phyloP scores from a whole-genome alignment of 2,329 filamentous ascomycete species.

The Fusarium sarcochroum region DNA sequence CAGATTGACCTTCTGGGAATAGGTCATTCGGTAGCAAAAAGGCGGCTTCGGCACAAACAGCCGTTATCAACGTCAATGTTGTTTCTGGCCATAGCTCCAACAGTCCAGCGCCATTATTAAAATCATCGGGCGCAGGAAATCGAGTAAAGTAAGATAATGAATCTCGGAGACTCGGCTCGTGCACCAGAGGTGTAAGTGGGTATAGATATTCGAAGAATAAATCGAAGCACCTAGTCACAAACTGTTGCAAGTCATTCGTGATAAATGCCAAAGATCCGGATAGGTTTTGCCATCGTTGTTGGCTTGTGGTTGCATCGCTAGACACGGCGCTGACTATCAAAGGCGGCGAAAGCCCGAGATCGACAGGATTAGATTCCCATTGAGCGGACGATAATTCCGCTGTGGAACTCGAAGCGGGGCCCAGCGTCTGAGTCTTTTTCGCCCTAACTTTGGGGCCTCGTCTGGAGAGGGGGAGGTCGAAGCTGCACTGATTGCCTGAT shows the following conservation, averaged over 20 bases:
- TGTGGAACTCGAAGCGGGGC: constrained; percentile 19
- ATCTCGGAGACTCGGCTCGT: constrained; percentile 57
- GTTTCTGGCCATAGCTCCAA: constrained; percentile 55
- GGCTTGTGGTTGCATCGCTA: constrained; percentile 10
- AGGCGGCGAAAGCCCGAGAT: constrained; percentile 45
- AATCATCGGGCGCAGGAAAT: constrained; percentile 27
- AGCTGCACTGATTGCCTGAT: constrained; percentile 53
- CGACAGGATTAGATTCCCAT: constrained; percentile 40
- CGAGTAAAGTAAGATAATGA: constrained; percentile 52
- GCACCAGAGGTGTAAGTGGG: constrained; percentile 58
- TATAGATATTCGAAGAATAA: constrained; percentile 61
- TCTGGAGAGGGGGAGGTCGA: constrained; percentile 55
- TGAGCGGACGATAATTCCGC: constrained; percentile 38
- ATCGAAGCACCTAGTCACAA: constrained; percentile 54
- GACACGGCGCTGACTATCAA: constrained; percentile 36
- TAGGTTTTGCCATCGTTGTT: constrained; percentile 51
- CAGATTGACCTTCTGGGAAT: constrained; percentile 55
- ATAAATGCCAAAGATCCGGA: constrained; percentile 44
- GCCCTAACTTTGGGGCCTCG: constrained; percentile 55
- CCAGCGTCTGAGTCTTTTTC: not conserved
- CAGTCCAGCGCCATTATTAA: constrained; percentile 9
- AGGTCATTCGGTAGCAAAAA: constrained; percentile 57
- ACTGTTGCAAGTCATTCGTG: constrained; percentile 44
- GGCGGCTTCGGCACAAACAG: constrained; percentile 59
- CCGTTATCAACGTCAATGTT: constrained; percentile 59